These are phyloP conservation scores for Trypanosomatidae sp. DNA, from an alignment of 208 protist species.

Conservation along the genomic window DNA sequence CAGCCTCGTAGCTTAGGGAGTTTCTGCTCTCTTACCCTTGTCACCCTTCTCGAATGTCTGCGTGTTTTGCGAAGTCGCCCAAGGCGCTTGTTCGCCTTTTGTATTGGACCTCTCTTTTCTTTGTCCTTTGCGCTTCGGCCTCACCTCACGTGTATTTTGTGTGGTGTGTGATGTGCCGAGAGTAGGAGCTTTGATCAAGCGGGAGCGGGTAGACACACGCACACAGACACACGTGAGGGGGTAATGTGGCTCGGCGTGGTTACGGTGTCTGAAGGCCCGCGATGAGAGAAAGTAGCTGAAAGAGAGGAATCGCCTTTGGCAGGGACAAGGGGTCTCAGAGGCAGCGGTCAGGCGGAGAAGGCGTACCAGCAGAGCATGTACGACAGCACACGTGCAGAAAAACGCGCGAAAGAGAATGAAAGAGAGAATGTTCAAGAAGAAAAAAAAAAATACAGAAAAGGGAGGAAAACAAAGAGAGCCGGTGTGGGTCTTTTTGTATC, in stretches of 20 bases:
- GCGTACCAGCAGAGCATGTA: neutral
- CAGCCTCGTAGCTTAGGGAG: neutral
- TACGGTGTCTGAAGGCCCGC: neutral
- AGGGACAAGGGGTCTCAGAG: neutral
- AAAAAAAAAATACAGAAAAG: neutral
- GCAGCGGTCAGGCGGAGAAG: neutral
- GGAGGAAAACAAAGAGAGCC: neutral
- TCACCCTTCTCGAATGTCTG: neutral
- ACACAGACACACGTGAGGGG: neutral
- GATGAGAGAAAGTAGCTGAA: neutral
- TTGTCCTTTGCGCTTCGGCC: neutral
- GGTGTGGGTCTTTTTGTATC: neutral
- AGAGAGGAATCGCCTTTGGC: neutral
- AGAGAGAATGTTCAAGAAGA: neutral
- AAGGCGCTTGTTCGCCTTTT: neutral
- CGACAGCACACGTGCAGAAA: neutral
- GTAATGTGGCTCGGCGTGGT: neutral
- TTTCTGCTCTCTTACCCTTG: neutral
- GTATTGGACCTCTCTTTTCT: neutral
- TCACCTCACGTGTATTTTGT: neutral
- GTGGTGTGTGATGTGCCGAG: neutral
- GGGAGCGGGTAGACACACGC: neutral
- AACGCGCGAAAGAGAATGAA: neutral
- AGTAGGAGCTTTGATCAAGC: neutral
- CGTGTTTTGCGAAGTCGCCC: neutral